Conservation (phyloP, 2,329 filamentous ascomycete genomes). For the Ceratocystis harringtonii region DNA sequence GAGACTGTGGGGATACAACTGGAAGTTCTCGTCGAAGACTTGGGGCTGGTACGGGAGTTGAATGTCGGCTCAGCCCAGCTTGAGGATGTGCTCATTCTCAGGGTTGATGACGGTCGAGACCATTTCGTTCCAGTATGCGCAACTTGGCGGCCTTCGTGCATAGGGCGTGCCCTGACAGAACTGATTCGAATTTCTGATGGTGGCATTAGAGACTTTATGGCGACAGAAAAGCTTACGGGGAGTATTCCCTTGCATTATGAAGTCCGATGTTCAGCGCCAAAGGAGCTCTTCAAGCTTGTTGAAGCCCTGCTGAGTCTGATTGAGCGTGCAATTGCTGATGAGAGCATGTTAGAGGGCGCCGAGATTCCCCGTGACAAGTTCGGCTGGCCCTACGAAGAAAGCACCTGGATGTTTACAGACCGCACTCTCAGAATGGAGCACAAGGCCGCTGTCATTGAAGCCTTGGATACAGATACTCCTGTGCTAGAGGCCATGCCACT, state of each 20-base stretch:
- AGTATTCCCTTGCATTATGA: slow-evolving; percentile 41
- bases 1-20: slow-evolving; percentile 62
- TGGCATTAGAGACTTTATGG: slow-evolving; percentile 46
- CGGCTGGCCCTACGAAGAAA: slow-evolving; percentile 45
- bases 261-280: slow-evolving; percentile 65
- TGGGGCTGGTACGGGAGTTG: slow-evolving; percentile 49
- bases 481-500: slow-evolving; percentile 47
- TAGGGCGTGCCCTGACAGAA: slow-evolving; percentile 77
- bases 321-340: slow-evolving; percentile 43
- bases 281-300: slow-evolving; percentile 78
- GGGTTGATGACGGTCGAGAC: slow-evolving; percentile 70
- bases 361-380: slow-evolving; percentile 35
- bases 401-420: slow-evolving; percentile 23
- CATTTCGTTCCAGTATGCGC: slow-evolving; percentile 77
- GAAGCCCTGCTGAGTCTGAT: slow-evolving; percentile 52
- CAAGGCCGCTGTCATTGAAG: slow-evolving; percentile 37
- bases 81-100: slow-evolving; percentile 77
- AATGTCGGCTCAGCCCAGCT: slow-evolving; percentile 53
- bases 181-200: slow-evolving; percentile 74
- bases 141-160: slow-evolving; percentile 64
- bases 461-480: slow-evolving; percentile 55
- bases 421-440: slow-evolving; percentile 17
- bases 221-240: slow-evolving; percentile 27
- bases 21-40: slow-evolving; percentile 48
- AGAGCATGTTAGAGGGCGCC: slow-evolving; percentile 44